These are phyloP conservation scores for Polytolypa hystricis DNA, from an alignment of 2,329 filamentous ascomycete genomes.

Conservation along the genomic window DNA sequence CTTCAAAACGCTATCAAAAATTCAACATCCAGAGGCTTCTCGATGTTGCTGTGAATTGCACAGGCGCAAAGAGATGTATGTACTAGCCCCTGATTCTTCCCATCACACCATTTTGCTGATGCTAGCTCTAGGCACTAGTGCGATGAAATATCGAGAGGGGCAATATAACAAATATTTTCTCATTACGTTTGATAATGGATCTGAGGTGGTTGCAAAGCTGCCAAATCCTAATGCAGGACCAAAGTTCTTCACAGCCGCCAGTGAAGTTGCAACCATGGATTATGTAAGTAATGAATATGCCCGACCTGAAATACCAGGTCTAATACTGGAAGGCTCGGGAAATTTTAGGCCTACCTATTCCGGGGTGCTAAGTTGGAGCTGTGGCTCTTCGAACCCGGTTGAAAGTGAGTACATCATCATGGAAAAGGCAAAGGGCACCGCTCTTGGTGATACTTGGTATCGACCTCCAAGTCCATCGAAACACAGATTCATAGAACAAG, in stretches of 20 bases:
- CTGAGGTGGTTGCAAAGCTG: neutral
- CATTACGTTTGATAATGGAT: neutral
- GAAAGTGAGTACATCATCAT: conserved; percentile 27
- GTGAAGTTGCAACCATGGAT: neutral
- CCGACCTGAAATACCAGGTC: neutral
- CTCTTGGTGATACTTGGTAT: conserved; percentile 21
- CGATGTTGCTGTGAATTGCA: neutral
- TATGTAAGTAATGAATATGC: neutral
- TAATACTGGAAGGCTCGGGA: conserved; percentile 1
- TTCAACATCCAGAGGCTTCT: neutral
- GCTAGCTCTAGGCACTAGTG: neutral
- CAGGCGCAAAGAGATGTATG: neutral
- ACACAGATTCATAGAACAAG: conserved; percentile 12
- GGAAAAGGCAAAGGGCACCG: conserved; percentile 20
- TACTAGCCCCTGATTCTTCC: neutral
- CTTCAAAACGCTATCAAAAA: neutral
- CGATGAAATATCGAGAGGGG: neutral
- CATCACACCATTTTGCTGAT: neutral
- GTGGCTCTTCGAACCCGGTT: conserved; percentile 19
- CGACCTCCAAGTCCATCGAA: conserved; percentile 13
- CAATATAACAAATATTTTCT: neutral
- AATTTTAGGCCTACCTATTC: conserved; percentile 17
- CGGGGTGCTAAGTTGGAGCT: conserved; percentile 19
- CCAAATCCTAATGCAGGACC: neutral
- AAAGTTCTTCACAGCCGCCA: neutral